phyloP scores from a whole-genome alignment of 1,139 yeast genomes.

The Saccharomyces hybrid region DNA sequence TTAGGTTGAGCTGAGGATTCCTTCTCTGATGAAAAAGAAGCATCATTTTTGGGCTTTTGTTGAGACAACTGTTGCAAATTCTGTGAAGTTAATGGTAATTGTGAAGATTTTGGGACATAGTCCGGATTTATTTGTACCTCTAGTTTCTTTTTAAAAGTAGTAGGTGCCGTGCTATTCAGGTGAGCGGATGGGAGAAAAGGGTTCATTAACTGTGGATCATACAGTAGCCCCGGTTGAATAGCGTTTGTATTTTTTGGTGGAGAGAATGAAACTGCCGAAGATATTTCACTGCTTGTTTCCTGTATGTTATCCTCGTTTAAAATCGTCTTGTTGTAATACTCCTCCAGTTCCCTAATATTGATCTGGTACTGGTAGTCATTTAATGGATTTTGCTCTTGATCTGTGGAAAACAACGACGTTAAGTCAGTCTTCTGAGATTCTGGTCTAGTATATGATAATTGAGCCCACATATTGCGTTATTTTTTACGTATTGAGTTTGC shows the following conservation, averaged over 20 bases:
- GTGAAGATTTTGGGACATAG: slow-evolving; percentile 11
- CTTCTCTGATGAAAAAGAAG: not conserved
- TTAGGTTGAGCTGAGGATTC: not conserved
- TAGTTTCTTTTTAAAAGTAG: slow-evolving; percentile 3
- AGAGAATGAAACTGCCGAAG: not conserved
- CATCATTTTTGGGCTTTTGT: slow-evolving; percentile 3
- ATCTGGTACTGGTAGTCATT: slow-evolving; percentile 14
- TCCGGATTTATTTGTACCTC: slow-evolving; percentile 23
- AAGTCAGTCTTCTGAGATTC: not conserved
- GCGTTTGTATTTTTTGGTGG: not conserved
- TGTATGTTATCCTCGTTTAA: slow-evolving; percentile 17
- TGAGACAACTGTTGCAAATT: slow-evolving; percentile 15
- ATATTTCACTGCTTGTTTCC: not conserved
- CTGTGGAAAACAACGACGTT: not conserved
- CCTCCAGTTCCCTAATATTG: slow-evolving; percentile 29
- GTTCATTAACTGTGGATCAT: not conserved
- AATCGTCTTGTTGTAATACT: slow-evolving; percentile 28
- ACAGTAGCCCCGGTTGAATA: not conserved
- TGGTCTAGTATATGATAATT: not conserved
- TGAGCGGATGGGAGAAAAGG: not conserved
- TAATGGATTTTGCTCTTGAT: not conserved
- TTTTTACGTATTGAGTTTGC: not conserved
- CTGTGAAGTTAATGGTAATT: slow-evolving; percentile 21
- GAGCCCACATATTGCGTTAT: not conserved
- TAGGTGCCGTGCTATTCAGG: not conserved